Base-by-base conservation (phyloP, 2,329 filamentous ascomycete genomes). In the Cephalotrichum gorgonifer region DNA sequence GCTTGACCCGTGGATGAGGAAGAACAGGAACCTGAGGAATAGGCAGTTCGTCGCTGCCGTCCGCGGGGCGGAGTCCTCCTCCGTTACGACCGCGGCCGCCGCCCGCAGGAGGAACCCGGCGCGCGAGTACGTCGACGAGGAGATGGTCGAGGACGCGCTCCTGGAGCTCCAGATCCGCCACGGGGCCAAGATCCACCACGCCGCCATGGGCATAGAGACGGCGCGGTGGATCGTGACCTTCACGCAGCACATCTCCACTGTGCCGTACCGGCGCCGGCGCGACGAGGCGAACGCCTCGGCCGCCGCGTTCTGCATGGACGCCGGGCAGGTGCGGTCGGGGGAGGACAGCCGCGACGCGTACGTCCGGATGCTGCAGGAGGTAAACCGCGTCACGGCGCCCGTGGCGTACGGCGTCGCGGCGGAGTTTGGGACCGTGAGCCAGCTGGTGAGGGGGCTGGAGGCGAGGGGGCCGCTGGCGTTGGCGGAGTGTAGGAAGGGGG, bases 201-300 rank as follows among this genome's bases (percentile, higher is more conserved):
- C 83, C 1, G 64, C 63, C 14, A 64, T 68, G 2, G 58, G 75
- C 0, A 59, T 76, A 0, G 83, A 88, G 57, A 86, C 84, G 1
- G 83, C 85, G 2, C 76, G 83, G 55, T 88, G 85, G 83, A 79
- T 90, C 27, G 69, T 75, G 27, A 71, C 76, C 30, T 88, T 90
- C 57, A 91, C 87, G 0, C 83, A 89, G 58, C 83, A 91, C 60
- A 81, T 91, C 44, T 85, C 84, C 7, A 86, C 82, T 1, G 79
- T 85, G 22, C 86, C 85, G 0, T 90, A 90, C 62, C 78, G 79
- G 54, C 75, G 69, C 47, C 72, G 74, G 55, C 65, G 66, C 22
- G 75, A 79, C 49, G 63, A 64, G 30, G 62, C 65, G 44, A 66
- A 66, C 55, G 70, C 69, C 48, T 71, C 75, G 2, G 70, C 74